Conservation (phyloP, 1,139 yeast species). For the Yamadazyma trypodendri region DNA sequence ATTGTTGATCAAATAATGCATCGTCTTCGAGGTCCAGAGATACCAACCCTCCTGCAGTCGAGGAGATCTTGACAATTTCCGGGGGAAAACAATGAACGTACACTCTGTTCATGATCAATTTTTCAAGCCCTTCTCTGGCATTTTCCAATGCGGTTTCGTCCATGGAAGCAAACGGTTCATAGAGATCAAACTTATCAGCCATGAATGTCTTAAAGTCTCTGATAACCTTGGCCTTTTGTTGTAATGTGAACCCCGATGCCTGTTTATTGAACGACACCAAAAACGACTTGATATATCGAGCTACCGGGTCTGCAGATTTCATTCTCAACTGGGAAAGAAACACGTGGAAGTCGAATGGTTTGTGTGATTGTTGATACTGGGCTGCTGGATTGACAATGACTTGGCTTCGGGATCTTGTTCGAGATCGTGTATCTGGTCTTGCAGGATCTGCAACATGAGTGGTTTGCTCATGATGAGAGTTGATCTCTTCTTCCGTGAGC, state of each 20-base stretch:
- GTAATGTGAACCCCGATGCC: conserved; percentile 59
- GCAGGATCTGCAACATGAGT: background rate
- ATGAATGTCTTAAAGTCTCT: conserved; percentile 73
- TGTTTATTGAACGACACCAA: conserved; percentile 71
- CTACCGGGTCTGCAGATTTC: conserved; percentile 84
- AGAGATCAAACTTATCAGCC: conserved; percentile 58
- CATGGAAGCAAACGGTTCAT: conserved; percentile 75
- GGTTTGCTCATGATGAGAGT: conserved; percentile 4
- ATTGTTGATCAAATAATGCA: conserved; percentile 50
- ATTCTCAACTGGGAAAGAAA: conserved; percentile 72
- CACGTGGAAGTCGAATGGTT: conserved; percentile 77
- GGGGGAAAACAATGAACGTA: conserved; percentile 84
- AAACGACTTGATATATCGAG: conserved; percentile 80
- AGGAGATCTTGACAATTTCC: conserved; percentile 43
- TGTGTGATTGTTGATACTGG: conserved; percentile 37
- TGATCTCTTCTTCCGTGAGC: conserved; percentile 15
- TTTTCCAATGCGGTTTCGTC: conserved; percentile 60
- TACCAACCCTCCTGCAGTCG: conserved; percentile 17
- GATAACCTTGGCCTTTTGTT: conserved; percentile 76
- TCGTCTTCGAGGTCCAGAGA: conserved; percentile 64
- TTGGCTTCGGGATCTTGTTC: conserved; percentile 13
- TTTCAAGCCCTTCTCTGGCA: conserved; percentile 89
- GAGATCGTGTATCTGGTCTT: conserved; percentile 3
- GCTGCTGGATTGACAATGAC: conserved; percentile 16
- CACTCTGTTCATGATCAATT: conserved; percentile 83